Conservation (phyloP, 768 basidiomycete species). For the Lentinula sp. region DNA sequence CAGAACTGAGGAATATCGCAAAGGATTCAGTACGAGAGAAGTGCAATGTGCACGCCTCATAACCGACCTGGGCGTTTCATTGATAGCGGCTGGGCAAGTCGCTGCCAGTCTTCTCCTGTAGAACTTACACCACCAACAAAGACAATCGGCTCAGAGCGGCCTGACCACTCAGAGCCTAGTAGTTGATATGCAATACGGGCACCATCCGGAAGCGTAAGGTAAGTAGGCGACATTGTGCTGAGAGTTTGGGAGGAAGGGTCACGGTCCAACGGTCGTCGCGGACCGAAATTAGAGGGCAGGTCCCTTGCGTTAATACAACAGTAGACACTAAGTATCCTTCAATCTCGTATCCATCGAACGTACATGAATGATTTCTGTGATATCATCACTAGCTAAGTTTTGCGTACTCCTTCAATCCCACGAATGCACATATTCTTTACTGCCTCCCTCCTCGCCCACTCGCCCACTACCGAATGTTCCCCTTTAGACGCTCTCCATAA, state of each 20-base stretch:
- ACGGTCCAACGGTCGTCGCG: too few relatives aligned
- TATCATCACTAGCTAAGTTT: too few relatives aligned
- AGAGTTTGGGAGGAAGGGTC: too few relatives aligned
- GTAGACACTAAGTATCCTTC: too few relatives aligned
- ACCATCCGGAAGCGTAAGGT: constrained; percentile 33
- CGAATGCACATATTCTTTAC: background rate
- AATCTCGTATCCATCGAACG: too few relatives aligned
- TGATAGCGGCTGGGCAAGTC: constrained; percentile 25
- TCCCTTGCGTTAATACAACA: too few relatives aligned
- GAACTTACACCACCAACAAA: constrained; percentile 36
- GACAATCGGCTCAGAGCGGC: constrained; percentile 27
- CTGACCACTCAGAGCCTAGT: constrained; percentile 30
- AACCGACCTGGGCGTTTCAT: constrained; percentile 32
- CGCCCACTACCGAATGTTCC: constrained; percentile 30
- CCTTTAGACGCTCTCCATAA: constrained; percentile 48
- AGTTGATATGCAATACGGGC: constrained; percentile 36
- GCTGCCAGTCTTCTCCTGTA: constrained; percentile 32
- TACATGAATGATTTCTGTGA: too few relatives aligned
- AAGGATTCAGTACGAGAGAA: too few relatives aligned
- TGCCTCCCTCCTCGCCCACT: constrained; percentile 48
- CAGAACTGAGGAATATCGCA: constrained; percentile 23
- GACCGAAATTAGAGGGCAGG: too few relatives aligned
- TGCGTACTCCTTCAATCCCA: too few relatives aligned
- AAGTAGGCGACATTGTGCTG: constrained; percentile 7
- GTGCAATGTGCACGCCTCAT: too few relatives aligned